Evolutionary conservation across 495 filamentous ascomycete genomes (phyloP).

Genomic region (Annulohypoxylon nitens): DNA sequence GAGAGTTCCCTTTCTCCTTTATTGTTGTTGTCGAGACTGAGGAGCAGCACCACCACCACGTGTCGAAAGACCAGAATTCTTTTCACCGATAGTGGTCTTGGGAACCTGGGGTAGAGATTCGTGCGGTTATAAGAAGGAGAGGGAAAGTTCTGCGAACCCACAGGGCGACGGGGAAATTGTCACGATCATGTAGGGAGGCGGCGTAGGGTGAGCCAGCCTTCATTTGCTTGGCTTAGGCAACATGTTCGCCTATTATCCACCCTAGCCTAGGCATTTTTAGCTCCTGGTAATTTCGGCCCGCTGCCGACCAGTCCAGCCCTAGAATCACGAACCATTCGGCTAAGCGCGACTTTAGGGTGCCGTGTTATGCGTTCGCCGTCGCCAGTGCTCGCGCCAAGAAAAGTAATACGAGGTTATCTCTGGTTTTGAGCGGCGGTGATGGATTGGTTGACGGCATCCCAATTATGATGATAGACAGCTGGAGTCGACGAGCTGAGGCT

Average conservation of each 20-base stretch:
- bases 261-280: conserved; percentile 17
- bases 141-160: conserved; percentile 2
- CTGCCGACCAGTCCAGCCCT: neutral
- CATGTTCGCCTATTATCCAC: conserved; percentile 25
- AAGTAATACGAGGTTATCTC: neutral
- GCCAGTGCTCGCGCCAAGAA: neutral
- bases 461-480: conserved; percentile 15
- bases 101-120: neutral
- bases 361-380: neutral
- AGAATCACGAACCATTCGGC: conserved; percentile 2
- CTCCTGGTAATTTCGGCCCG: conserved; percentile 31
- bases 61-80: neutral
- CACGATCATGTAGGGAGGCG: conserved; percentile 19
- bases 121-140: conserved; percentile 1
- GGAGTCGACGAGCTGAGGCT: conserved; percentile 9
- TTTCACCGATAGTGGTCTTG: neutral
- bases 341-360: neutral
- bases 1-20: neutral
- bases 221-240: conserved; percentile 27
- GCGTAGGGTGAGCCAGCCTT: neutral
- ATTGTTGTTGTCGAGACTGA: neutral
- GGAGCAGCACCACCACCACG: neutral
- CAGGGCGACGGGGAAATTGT: neutral
- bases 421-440: neutral
- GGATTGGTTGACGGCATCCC: conserved; percentile 10